Conservation (phyloP, 495 filamentous ascomycete genomes). For the Xylaria scruposa region DNA sequence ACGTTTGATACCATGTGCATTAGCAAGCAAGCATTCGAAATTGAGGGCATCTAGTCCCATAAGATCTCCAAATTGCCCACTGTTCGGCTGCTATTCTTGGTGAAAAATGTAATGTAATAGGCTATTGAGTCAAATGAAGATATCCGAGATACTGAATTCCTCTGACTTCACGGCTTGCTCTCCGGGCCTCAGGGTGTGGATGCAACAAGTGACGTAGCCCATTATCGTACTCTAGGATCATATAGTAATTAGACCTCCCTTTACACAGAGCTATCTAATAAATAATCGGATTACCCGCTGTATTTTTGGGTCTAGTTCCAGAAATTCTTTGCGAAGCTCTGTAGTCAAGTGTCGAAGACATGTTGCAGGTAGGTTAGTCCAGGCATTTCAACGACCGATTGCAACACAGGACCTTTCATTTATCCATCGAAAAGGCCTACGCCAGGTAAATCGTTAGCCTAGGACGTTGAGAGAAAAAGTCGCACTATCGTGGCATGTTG, state of each 20-base stretch:
- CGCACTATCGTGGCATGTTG: not conserved
- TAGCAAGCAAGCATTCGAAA: slow-evolving; percentile 22
- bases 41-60: slow-evolving; percentile 8
- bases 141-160: not conserved
- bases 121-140: not conserved
- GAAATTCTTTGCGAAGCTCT: too few relatives aligned
- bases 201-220: not conserved
- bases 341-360: too few relatives aligned
- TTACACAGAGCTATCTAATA: not conserved
- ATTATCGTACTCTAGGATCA: not conserved
- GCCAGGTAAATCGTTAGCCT: not conserved
- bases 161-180: not conserved
- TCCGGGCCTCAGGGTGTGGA: not conserved
- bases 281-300: not conserved
- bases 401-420: not conserved
- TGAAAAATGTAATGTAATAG: not conserved
- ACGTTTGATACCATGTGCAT: slow-evolving; percentile 31
- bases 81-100: not conserved
- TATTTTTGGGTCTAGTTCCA: too few relatives aligned
- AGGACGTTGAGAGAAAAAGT: not conserved
- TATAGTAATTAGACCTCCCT: not conserved
- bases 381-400: too few relatives aligned
- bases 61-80: not conserved
- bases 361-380: too few relatives aligned
- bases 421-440: not conserved